Evolutionary conservation across 208 protist species (phyloP), one percentile per base, ranked within the genome.

Genomic region (Leishmania aethiopica): DNA sequence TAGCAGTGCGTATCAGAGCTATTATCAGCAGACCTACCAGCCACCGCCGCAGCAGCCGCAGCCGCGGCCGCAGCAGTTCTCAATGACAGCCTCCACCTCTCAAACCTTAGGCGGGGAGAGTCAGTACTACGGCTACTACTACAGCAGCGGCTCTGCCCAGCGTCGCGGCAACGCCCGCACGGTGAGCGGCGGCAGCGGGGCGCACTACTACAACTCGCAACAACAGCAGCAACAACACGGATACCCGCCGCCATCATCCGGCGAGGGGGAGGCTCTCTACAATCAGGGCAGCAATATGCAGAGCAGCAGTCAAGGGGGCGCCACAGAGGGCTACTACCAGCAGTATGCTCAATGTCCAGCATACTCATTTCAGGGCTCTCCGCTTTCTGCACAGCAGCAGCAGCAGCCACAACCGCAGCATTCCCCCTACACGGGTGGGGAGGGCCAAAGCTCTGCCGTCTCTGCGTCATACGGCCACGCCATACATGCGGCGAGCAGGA

Each of bases 21-120:
- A 51, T 51, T 15, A 25, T 66, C 22, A 72, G 19, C 45, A 32
- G 35, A 1, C 53, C 15, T 35, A 75, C 28, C 84, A 82, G 1
- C 88, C 72, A 17, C 81, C 86, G 40, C 59, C 71, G n/a, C n/a
- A 13, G 47, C 57, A 62, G 42, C 67, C 7, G n/a, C 42, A 87
- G 28, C 82, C 79, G 62, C 77, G 77, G 45, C 71, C 62, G 51
- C 75, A 75, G 32, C 75, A 62, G 1, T 40, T 64, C 22, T 35
- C 53, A 13, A 13, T 19, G 22, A 25, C n/a, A n/a, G 3, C 55
- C 19, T 62, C 81, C 22, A 76, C 75, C 2, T 73, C 69, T 28
- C 73, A 77, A 45, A 62, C 19, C 32, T 32, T 51, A n/a, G 47
- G n/a, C n/a, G 25, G 40, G n/a, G 75, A 78, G n/a, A 59, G 53